Evolutionary conservation across 371 early-diverging fungal species (phyloP), one percentile per base, ranked within the genome.

Genomic region (Mucor saturninus): DNA sequence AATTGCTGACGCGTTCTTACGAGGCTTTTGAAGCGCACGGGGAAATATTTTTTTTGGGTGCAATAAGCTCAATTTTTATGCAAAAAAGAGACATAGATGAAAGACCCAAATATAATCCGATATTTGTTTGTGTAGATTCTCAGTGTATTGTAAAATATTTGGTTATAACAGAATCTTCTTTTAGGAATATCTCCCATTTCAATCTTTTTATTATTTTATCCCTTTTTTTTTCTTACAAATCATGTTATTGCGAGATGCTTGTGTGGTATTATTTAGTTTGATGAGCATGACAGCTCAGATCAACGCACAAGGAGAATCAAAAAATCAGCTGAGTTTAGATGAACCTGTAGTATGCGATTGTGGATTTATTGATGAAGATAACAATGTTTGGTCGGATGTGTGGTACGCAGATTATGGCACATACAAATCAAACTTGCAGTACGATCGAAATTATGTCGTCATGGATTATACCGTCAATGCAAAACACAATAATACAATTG

Each of bases 331-430:
- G 6, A 61, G 52, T 53, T 9, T 53, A 28, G 32, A 54, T 46
- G 64, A 69, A 6, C 51, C 74, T 8, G 54, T 74, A 3, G 51
- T 68, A 2, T 72, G 72, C 52, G 72, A 72, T 48, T 72, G 72
- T 50, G 81, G 81, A 30, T 80, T 77, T 51, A 49, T 58, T 32
- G 81, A 80, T 54, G 81, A 80, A 64, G 59, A 65, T 45, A 54
- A 53, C n/a, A 53, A 57, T 30, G 30, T 72, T 14, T 81, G 81
- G 78, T 31, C 71, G 13, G 57, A 74, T 43, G 55, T 76, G 4
- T 81, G 81, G 78, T 69, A 76, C 46, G 68, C 77, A 0, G 71
- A 80, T 45, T 80, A 73, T 43, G 50, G 62, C 26, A 46, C 4
- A 10, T 72, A 69, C 43, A 62, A 65, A 50, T 64, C 59, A 9